Percentiles rank a stretch among this genome's conserved stretches.
phyloP scores from a whole-genome alignment of 345 rosid genomes.

The Euphorbia lathyris region DNA sequence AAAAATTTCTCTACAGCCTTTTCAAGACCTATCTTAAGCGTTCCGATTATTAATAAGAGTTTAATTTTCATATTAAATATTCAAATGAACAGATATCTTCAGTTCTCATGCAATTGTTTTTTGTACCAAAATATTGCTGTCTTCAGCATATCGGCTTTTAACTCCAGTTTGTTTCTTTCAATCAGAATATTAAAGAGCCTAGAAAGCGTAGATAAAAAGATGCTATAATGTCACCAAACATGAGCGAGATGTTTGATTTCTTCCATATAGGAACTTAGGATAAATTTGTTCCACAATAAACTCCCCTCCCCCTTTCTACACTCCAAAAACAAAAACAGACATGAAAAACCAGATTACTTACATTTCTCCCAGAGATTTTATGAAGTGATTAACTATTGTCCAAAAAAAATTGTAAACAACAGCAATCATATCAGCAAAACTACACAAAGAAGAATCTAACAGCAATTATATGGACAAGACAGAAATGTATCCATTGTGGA shows the following conservation, averaged over 20 bases:
- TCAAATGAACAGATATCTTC: not conserved
- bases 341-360: not conserved
- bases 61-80: not conserved
- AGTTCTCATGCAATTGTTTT: not conserved
- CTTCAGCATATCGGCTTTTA: not conserved
- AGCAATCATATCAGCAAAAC: not conserved
- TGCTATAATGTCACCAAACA: not conserved
- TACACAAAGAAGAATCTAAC: not conserved
- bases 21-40: not conserved
- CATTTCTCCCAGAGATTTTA: not conserved
- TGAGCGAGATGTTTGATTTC: not conserved
- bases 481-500: slow-evolving; percentile 9
- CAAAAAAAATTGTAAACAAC: not conserved
- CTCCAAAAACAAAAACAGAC: not conserved
- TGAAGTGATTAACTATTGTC: not conserved
- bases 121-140: not conserved
- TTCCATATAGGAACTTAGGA: not conserved
- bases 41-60: not conserved
- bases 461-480: not conserved
- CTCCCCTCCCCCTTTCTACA: not conserved
- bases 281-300: not conserved
- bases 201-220: not conserved
- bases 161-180: not conserved
- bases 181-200: not conserved
- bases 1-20: not conserved